These are phyloP conservation scores for Cicer judaicum DNA, from an alignment of 306 rosid genomes.

Conservation along the genomic window DNA sequence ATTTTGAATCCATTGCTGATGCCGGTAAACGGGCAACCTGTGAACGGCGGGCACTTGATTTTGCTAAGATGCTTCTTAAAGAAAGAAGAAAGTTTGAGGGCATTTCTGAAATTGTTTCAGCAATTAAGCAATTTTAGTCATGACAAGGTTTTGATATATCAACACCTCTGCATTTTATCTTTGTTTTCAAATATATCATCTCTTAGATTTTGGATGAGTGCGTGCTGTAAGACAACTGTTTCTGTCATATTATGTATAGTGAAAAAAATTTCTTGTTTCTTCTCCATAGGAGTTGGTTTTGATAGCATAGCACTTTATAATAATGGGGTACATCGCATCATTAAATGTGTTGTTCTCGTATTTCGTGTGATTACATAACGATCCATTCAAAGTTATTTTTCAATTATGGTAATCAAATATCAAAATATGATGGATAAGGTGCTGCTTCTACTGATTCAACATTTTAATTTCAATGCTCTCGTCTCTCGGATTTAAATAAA, in stretches of 20 bases:
- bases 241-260: background rate
- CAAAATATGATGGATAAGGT: background rate
- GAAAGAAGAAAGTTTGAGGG: slow-evolving; percentile 65
- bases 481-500: background rate
- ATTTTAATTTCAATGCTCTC: background rate
- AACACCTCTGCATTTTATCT: background rate
- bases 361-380: background rate
- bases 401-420: background rate
- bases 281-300: background rate
- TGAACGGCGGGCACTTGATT: slow-evolving; percentile 69
- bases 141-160: slow-evolving; percentile 21
- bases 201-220: slow-evolving; percentile 9
- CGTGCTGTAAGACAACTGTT: background rate
- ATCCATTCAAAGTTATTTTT: background rate
- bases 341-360: background rate
- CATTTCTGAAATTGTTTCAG: slow-evolving; percentile 66
- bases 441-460: background rate
- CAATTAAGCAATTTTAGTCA: slow-evolving; percentile 55
- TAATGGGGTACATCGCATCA: background rate
- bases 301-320: background rate
- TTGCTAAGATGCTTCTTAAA: slow-evolving; percentile 77
- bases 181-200: background rate
- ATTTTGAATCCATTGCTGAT: slow-evolving; percentile 77
- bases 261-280: background rate
- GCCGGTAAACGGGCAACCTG: slow-evolving; percentile 70